Evolutionary conservation across 1,284 basidiomycete species (phyloP).

Genomic region (Leccinum subrobustum): DNA sequence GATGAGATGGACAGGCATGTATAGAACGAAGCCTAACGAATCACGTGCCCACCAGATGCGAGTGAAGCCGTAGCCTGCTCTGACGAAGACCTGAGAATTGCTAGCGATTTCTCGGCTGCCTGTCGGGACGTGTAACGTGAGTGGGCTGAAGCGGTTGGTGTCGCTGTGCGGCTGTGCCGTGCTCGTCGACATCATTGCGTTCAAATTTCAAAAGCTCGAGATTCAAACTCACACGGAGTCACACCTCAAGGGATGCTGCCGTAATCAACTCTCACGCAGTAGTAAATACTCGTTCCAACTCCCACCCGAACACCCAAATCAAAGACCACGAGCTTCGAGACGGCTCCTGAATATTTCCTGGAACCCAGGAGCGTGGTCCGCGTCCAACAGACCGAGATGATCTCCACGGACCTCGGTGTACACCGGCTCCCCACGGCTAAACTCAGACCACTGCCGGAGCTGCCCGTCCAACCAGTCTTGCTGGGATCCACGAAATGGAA

Average conservation of each 20-base stretch:
- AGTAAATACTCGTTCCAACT: too few species aligned
- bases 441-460: background rate
- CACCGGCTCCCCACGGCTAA: background rate
- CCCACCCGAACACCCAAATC: background rate
- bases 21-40: background rate
- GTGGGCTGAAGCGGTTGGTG: background rate
- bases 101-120: slow-evolving; percentile 85
- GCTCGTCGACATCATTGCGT: too few species aligned
- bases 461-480: slow-evolving; percentile 17
- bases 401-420: background rate
- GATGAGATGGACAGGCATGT: slow-evolving; percentile 7
- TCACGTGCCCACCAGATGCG: slow-evolving; percentile 54
- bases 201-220: too few species aligned
- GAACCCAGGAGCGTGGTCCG: background rate
- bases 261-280: too few species aligned
- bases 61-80: slow-evolving; percentile 65
- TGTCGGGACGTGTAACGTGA: slow-evolving; percentile 27
- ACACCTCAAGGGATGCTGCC: too few species aligned
- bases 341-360: background rate
- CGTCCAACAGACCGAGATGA: background rate
- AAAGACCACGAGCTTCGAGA: background rate
- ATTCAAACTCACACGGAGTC: too few species aligned
- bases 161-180: too few species aligned
- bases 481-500: slow-evolving; percentile 21
- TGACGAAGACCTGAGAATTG: slow-evolving; percentile 72